Base-by-base conservation (phyloP, 2,329 filamentous ascomycete species). In the Colletotrichum sp. region DNA sequence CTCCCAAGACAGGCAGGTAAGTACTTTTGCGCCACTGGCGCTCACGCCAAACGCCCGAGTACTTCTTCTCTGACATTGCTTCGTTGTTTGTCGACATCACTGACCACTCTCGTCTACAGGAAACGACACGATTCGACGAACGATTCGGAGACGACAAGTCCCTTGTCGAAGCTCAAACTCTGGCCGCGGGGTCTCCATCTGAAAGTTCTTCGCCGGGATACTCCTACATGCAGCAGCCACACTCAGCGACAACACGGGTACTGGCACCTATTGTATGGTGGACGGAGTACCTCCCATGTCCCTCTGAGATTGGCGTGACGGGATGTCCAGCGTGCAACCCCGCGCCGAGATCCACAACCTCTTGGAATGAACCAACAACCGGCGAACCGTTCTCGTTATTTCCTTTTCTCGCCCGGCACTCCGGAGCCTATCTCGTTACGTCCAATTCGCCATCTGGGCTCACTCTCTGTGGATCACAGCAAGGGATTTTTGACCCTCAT, bases 301-400 rank as follows among this genome's bases (percentile, higher is more conserved):
- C 51, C 47, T 36, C 34, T 36, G 38, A 61, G 69, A 47, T 67
- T 68, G 51, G 51, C 36, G 33, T 38, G 58, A 64, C 59, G 54
- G 65, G 47, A 65, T 54, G 38, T 64, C 58, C 51, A 71, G 62
- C 55, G 58, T 58, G 59, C 72, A 74, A 75, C 74, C 74, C 70
- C 71, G 74, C 74, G 67, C 71, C 64, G 72, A 62, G 66, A 71
- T 74, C 72, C 69, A 74, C 72, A 74, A 55, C 69, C 63, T 68
- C 55, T 71, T 67, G 71, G 71, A 67, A 58, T 66, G 71, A 71
- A 67, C 70, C 71, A 71, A 73, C 68, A 71, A 31, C 68, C 71
- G 68, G 58, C 57, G 36, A 51, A 62, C 57, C 68, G 57, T 71
- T 55, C 55, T 73, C 43, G 57, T 71, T 71, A 73, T 73, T 66